Base-by-base conservation (phyloP, 768 basidiomycete genomes). In the Sistotremastrum suecicum region DNA sequence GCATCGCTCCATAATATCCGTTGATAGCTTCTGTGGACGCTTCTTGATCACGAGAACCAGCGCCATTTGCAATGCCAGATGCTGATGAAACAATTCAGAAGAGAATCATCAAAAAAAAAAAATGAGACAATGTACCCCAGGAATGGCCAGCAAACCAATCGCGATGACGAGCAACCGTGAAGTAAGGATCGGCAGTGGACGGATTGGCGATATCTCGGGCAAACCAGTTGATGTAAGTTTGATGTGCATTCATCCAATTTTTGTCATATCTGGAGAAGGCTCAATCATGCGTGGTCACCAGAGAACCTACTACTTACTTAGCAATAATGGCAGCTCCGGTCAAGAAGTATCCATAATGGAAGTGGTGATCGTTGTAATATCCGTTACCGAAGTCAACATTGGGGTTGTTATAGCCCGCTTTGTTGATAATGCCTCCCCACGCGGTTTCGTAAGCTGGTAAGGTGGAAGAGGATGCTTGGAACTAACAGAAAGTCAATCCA, bases 111-210 rank as follows among this genome's bases (percentile, higher is more conserved):
- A 4, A 37, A 44, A 48, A 28, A 9, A 38, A 45, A 8, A 7
- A 47, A 6, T 3, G 6, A 3, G 7, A 8, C 31, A 7, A 35
- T 54, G 5, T 51, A 61, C 60, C 62, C 63, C 63, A 64, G 1
- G 63, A 64, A 50, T 64, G 63, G 1, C 63, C 63, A 10, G 62
- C 60, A 45, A 63, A 64, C 63, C 63, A 64, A 35, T 64, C 63
- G 10, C 54, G 56, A 44, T 54, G 56, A 12, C 62, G 58, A 8
- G 59, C 54, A 20, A 62, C 54, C 4, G 63, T 54, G 46, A 64
- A 64, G 45, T 51, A 59, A 4, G 58, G 58, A 42, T 64, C 62
- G 11, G 48, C 51, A 8, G 54, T 54, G 5, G 60, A 62, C 1
- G 63, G 63, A 43, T 64, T 63, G 42, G 57, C 56, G 33, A 64